Conservation (phyloP, 495 filamentous ascomycete species). For the Astrocystis sublimbata region DNA sequence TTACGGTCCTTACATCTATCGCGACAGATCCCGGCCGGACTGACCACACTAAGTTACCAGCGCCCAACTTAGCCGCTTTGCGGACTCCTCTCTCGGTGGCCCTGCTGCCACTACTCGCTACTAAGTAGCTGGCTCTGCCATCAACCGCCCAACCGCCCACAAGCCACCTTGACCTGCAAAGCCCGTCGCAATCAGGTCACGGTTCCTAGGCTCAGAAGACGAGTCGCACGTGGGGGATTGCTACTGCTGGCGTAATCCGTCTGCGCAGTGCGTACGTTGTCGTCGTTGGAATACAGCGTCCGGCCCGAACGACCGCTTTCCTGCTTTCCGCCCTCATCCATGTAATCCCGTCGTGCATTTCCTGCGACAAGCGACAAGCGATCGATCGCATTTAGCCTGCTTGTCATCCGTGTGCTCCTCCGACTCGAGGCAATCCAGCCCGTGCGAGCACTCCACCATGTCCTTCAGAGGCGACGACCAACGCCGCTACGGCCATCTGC, state of each 20-base stretch:
- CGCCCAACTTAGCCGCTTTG: neutral
- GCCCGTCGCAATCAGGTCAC: neutral
- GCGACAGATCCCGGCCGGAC: neutral
- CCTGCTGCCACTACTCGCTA: neutral
- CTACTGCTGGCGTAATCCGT: neutral
- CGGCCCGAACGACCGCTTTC: neutral
- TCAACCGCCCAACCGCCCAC: neutral
- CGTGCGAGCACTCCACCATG: constrained; percentile 37
- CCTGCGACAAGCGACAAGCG: neutral
- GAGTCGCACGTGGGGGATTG: neutral
- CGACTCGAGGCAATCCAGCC: neutral
- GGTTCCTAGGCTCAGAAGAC: neutral
- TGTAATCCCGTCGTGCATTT: neutral
- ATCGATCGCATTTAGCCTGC: neutral
- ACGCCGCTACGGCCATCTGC: constrained; percentile 58
- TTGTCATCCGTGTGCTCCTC: neutral
- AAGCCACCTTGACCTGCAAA: neutral
- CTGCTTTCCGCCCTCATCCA: constrained; percentile 1
- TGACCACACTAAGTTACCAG: neutral
- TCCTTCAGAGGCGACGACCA: constrained; percentile 56
- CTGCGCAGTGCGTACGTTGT: neutral
- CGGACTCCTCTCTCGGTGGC: neutral
- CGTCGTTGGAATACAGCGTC: neutral
- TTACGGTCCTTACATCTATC: too few species aligned
- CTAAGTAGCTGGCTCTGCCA: neutral